Evolutionary conservation across 2,329 filamentous ascomycete genomes (phyloP).

Genomic region (Ascocoryne sarcoides): DNA sequence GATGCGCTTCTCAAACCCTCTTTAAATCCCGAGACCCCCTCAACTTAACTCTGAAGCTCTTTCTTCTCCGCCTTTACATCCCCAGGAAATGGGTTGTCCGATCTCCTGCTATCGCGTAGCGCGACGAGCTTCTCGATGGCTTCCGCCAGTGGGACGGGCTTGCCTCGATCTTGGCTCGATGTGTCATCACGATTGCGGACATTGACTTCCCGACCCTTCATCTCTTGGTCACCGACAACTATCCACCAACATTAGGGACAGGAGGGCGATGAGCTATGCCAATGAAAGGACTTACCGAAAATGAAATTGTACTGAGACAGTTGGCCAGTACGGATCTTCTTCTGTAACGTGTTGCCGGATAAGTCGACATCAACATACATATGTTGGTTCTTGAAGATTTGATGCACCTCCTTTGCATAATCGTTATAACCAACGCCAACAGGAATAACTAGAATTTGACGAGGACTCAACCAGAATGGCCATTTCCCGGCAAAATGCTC

Average conservation of each 20-base stretch:
- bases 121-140: constrained; percentile 46
- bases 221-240: constrained; percentile 56
- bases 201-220: constrained; percentile 50
- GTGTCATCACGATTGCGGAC: constrained; percentile 57
- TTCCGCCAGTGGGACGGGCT: constrained; percentile 47
- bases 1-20: no score
- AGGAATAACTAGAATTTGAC: constrained; percentile 71
- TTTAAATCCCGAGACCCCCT: no score
- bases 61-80: constrained; percentile 15
- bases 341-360: constrained; percentile 72
- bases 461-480: constrained; percentile 83
- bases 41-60: background rate
- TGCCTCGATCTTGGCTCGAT: constrained; percentile 51
- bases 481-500: constrained; percentile 84
- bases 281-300: constrained; percentile 46
- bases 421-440: constrained; percentile 63
- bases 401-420: constrained; percentile 68
- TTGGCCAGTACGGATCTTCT: constrained; percentile 81
- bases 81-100: constrained; percentile 31
- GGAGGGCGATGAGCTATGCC: background rate
- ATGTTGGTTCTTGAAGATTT: constrained; percentile 55
- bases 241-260: constrained; percentile 7
- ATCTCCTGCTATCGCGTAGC: constrained; percentile 39
- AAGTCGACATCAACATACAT: constrained; percentile 67
- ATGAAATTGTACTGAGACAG: constrained; percentile 78